Conservation (phyloP, 305 asterid species). For the Salvia sclarea region DNA sequence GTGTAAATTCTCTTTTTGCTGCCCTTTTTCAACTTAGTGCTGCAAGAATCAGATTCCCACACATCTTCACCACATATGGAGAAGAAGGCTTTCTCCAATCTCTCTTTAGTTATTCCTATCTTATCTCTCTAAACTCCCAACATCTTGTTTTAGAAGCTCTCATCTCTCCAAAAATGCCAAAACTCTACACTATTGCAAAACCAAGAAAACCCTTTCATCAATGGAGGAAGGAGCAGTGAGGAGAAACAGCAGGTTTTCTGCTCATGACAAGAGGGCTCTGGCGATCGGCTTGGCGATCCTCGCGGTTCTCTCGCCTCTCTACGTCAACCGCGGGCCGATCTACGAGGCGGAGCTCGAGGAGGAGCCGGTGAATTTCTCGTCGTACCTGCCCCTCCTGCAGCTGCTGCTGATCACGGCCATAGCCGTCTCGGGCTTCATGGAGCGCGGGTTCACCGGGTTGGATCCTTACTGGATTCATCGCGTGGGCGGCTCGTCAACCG, state of each 20-base stretch:
- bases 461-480: constrained; percentile 90
- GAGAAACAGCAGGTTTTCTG: constrained; percentile 46
- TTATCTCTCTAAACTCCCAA: constrained; percentile 23
- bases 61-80: constrained; percentile 30
- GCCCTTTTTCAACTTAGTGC: constrained; percentile 30
- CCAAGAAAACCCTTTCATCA: too few species aligned
- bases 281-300: constrained; percentile 63
- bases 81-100: constrained; percentile 26
- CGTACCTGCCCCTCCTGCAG: constrained; percentile 57
- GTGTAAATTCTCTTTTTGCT: constrained; percentile 16
- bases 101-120: constrained; percentile 29
- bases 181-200: too few species aligned
- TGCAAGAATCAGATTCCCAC: constrained; percentile 54
- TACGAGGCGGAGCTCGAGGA: constrained; percentile 59
- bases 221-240: constrained; percentile 38
- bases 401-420: constrained; percentile 60
- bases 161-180: constrained; percentile 5
- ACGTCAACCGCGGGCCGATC: constrained; percentile 47
- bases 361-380: constrained; percentile 40
- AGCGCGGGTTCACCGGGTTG: constrained; percentile 50
- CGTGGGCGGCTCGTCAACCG: constrained; percentile 75
- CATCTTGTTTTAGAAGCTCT: constrained; percentile 26
- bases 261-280: constrained; percentile 59
- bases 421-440: constrained; percentile 55
- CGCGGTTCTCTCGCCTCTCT: constrained; percentile 81